Evolutionary conservation across 495 filamentous ascomycete genomes (phyloP).

Genomic region (Penicillium paradoxum): DNA sequence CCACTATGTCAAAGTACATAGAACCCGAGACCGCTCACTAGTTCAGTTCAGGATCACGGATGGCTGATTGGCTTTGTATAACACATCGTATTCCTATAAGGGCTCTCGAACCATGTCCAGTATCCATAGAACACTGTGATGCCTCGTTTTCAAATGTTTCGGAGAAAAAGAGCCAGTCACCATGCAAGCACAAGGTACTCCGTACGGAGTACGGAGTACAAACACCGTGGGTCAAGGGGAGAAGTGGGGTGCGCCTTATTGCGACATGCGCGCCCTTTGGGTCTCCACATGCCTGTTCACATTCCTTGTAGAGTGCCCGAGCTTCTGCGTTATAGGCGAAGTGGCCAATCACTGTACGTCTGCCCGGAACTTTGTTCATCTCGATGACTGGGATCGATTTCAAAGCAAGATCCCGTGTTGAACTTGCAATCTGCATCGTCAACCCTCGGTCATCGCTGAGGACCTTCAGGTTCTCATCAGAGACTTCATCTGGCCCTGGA

Average conservation of each 20-base stretch:
- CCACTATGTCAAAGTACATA: conserved; percentile 3
- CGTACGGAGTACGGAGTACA: neutral
- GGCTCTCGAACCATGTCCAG: too few species aligned
- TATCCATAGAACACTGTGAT: too few species aligned
- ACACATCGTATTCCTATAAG: neutral
- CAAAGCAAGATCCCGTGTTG: conserved; percentile 1
- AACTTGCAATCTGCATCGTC: neutral
- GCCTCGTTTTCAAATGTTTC: neutral
- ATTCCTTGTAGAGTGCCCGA: conserved; percentile 5
- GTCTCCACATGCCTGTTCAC: conserved; percentile 21
- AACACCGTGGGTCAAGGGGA: conserved; percentile 2
- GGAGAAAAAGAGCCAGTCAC: too few species aligned
- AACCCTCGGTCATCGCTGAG: neutral
- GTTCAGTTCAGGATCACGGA: neutral
- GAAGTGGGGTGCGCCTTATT: conserved; percentile 22
- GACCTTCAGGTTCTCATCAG: neutral
- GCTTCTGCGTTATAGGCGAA: conserved; percentile 1
- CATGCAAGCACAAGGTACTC: neutral
- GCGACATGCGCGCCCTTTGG: conserved; percentile 27
- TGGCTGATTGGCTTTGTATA: neutral
- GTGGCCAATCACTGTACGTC: conserved; percentile 13
- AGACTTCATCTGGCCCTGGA: neutral
- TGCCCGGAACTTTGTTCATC: neutral
- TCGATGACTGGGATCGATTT: neutral
- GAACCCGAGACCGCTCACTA: neutral